These are phyloP conservation scores for Melanomma pulvis-pyrius DNA, from an alignment of 495 filamentous ascomycete genomes.

Conservation along the genomic window DNA sequence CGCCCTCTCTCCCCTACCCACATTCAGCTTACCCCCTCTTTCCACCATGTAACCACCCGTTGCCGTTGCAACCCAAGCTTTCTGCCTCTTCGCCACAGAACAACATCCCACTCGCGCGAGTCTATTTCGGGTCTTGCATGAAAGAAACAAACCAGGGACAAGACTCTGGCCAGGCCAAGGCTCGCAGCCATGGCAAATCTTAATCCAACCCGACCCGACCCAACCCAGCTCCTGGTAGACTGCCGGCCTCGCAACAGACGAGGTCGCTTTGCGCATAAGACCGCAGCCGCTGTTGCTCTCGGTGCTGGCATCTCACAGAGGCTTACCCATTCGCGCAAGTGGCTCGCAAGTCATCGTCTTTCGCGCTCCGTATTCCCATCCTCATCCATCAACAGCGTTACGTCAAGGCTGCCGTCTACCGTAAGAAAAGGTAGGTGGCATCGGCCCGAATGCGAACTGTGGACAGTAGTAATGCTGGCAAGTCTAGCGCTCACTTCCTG, in stretches of 20 bases:
- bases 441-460: neutral
- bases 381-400: neutral
- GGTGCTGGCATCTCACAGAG: too few relatives aligned
- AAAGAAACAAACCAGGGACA: neutral
- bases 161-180: too few relatives aligned
- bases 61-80: neutral
- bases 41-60: neutral
- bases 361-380: neutral
- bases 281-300: neutral
- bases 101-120: neutral
- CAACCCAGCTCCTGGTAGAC: too few relatives aligned
- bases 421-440: neutral
- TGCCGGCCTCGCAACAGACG: neutral
- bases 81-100: neutral
- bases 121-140: neutral
- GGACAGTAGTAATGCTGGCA: neutral
- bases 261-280: neutral
- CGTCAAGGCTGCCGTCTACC: neutral
- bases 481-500: neutral
- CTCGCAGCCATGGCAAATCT: too few relatives aligned
- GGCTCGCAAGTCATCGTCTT: neutral
- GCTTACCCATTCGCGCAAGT: neutral
- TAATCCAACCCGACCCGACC: too few relatives aligned
- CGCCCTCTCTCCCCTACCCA: neutral
- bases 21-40: neutral